Evolutionary conservation across 331 rosid genomes (phyloP).

Genomic region (Malus hybrid): DNA sequence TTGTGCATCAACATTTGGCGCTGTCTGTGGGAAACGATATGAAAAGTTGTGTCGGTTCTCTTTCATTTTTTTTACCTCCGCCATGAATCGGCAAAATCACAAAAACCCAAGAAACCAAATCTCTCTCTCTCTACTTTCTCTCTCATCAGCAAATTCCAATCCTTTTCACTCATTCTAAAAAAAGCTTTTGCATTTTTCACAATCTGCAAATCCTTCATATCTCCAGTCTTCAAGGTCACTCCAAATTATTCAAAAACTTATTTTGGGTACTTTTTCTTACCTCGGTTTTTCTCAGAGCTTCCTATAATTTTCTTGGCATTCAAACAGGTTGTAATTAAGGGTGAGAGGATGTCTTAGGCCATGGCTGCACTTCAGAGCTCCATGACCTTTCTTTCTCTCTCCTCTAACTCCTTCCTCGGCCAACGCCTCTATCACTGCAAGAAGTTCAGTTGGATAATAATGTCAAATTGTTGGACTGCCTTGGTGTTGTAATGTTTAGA

Average conservation of each 20-base stretch:
- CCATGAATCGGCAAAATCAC: too few relatives aligned
- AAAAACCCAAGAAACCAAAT: too few relatives aligned
- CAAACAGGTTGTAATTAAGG: not conserved
- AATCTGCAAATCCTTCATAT: not conserved
- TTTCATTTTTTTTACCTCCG: too few relatives aligned
- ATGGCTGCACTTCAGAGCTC: too few relatives aligned
- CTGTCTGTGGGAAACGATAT: too few relatives aligned
- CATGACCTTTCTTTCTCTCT: too few relatives aligned
- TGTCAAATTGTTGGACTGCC: slow-evolving; percentile 91
- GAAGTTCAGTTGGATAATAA: slow-evolving; percentile 91
- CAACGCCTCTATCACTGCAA: slow-evolving; percentile 51
- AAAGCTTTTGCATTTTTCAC: not conserved
- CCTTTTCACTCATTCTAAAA: slow-evolving; percentile 5
- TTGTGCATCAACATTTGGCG: too few relatives aligned
- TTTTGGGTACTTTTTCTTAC: not conserved
- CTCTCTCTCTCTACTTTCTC: not conserved
- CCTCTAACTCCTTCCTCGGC: too few relatives aligned
- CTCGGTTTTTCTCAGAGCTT: not conserved
- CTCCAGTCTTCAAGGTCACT: not conserved
- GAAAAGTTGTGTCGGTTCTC: too few relatives aligned
- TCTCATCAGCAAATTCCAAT: not conserved
- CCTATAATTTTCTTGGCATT: not conserved
- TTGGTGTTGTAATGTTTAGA: slow-evolving; percentile 93
- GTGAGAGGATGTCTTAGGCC: too few relatives aligned
- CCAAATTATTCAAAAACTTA: not conserved